phyloP scores from a whole-genome alignment of 1,284 basidiomycete species.

The Rhodotorula sp. region DNA sequence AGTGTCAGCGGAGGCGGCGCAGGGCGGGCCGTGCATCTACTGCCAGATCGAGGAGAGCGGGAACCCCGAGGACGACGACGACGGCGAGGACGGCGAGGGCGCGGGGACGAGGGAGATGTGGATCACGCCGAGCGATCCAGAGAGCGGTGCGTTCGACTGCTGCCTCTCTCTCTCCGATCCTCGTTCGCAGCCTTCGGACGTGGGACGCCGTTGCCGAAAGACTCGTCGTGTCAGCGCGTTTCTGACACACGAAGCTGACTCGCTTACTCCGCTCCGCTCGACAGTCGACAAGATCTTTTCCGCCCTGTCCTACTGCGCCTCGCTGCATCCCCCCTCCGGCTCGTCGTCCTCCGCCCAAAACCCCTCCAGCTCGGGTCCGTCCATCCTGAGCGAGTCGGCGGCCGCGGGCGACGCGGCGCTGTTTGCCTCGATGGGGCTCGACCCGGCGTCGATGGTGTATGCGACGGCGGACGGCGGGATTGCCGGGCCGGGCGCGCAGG shows the following conservation, averaged over 20 bases:
- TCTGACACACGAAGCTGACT: neutral
- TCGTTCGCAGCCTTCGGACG: neutral
- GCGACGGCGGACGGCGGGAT: slow-evolving; percentile 33
- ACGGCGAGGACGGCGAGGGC: slow-evolving; percentile 40
- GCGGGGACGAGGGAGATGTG: slow-evolving; percentile 67
- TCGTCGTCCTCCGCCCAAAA: neutral
- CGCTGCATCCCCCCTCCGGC: slow-evolving; percentile 68
- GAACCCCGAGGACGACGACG: slow-evolving; percentile 56
- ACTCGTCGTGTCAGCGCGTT: neutral
- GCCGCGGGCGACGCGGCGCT: slow-evolving; percentile 4
- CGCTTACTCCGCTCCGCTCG: slow-evolving; percentile 19
- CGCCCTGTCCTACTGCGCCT: slow-evolving; percentile 81
- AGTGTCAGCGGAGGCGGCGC: neutral
- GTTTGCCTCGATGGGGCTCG: slow-evolving; percentile 39
- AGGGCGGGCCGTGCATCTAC: slow-evolving; percentile 63
- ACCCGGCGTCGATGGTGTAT: slow-evolving; percentile 36
- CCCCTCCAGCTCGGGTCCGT: no score
- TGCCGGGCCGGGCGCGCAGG: slow-evolving; percentile 20
- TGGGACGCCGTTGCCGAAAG: no score
- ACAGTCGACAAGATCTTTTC: slow-evolving; percentile 85
- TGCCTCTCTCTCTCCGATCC: neutral
- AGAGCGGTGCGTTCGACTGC: slow-evolving; percentile 60
- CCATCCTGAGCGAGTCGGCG: neutral
- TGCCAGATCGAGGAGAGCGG: slow-evolving; percentile 67
- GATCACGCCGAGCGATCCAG: slow-evolving; percentile 64